These are phyloP conservation scores for Termitomyces sp. DNA, from an alignment of 768 basidiomycete species.

Conservation along the genomic window DNA sequence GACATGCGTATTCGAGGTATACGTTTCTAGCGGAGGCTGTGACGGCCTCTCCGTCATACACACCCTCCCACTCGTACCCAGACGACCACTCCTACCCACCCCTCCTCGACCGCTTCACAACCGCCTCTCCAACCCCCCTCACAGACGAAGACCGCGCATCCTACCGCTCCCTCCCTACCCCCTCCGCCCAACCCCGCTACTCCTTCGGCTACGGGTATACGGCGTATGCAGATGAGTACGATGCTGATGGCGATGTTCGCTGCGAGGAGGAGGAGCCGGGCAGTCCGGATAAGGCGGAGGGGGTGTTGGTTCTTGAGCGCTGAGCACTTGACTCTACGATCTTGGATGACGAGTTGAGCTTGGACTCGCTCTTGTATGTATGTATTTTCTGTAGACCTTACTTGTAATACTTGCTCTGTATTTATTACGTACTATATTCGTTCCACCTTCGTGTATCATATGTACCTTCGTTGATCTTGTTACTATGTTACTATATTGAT, in stretches of 20 bases:
- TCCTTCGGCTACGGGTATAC: neutral
- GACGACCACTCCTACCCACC: constrained; percentile 2
- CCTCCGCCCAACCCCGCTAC: neutral
- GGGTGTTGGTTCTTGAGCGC: constrained; percentile 43
- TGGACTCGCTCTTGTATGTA: no score
- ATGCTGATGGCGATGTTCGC: neutral
- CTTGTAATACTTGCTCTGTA: no score
- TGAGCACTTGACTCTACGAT: no score
- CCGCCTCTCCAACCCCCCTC: constrained; percentile 32
- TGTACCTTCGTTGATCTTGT: no score
- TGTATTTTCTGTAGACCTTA: no score
- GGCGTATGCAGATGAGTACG: constrained; percentile 15
- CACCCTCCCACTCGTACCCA: neutral
- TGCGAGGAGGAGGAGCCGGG: constrained; percentile 41
- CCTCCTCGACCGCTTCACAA: constrained; percentile 33
- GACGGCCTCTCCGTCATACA: constrained; percentile 22
- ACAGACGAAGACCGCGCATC: constrained; percentile 25
- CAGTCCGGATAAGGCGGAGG: constrained; percentile 40
- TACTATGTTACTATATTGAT: no score
- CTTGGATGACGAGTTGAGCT: no score
- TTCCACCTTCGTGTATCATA: no score
- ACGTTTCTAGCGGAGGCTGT: constrained; percentile 48
- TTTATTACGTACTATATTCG: no score
- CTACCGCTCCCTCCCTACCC: constrained; percentile 4
- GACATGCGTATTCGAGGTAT: constrained; percentile 27